A percentile compares a stretch with the other conserved stretches of the same genome.
phyloP scores from a whole-genome alignment of 1,284 basidiomycete genomes.

The Mycosarcoma mackinlayi region DNA sequence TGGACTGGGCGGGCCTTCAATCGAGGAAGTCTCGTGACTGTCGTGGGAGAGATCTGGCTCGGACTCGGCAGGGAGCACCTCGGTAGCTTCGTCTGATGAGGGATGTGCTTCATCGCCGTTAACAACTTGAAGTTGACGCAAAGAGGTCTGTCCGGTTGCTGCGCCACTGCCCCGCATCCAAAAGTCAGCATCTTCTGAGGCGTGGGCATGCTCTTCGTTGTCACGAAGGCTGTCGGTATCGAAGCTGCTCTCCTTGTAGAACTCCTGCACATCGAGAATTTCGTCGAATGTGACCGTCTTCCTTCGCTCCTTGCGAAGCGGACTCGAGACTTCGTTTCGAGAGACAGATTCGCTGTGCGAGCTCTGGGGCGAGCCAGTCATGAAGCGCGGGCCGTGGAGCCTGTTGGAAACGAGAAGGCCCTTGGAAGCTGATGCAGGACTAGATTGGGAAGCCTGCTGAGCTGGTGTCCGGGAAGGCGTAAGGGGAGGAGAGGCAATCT shows the following conservation, averaged over 20 bases:
- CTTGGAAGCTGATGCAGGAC: slow-evolving; percentile 69
- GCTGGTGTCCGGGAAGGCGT: slow-evolving; percentile 6
- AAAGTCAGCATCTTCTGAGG: slow-evolving; percentile 24
- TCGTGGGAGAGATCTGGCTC: slow-evolving; percentile 46
- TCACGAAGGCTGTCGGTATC: slow-evolving; percentile 49
- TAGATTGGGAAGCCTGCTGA: not conserved
- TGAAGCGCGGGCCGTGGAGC: slow-evolving; percentile 77
- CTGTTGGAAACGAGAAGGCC: slow-evolving; percentile 82
- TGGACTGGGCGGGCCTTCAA: slow-evolving; percentile 52
- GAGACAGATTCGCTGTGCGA: not conserved
- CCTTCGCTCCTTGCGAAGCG: slow-evolving; percentile 43
- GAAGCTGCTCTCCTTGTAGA: slow-evolving; percentile 63
- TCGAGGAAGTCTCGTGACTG: slow-evolving; percentile 49
- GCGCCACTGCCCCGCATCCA: slow-evolving; percentile 16
- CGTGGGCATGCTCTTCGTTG: slow-evolving; percentile 13
- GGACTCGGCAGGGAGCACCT: slow-evolving; percentile 25
- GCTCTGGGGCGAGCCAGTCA: slow-evolving; percentile 20
- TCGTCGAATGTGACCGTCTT: slow-evolving; percentile 85
- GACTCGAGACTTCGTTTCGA: slow-evolving; percentile 5
- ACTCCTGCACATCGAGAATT: slow-evolving; percentile 85
- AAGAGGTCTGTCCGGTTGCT: not conserved
- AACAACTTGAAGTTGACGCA: slow-evolving; percentile 38
- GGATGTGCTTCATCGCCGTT: slow-evolving; percentile 21
- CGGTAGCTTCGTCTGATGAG: slow-evolving; percentile 14
- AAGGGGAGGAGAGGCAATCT: slow-evolving; percentile 15